phyloP scores from a whole-genome alignment of 169 alveolate genomes.

The Perkinsus marinus region DNA sequence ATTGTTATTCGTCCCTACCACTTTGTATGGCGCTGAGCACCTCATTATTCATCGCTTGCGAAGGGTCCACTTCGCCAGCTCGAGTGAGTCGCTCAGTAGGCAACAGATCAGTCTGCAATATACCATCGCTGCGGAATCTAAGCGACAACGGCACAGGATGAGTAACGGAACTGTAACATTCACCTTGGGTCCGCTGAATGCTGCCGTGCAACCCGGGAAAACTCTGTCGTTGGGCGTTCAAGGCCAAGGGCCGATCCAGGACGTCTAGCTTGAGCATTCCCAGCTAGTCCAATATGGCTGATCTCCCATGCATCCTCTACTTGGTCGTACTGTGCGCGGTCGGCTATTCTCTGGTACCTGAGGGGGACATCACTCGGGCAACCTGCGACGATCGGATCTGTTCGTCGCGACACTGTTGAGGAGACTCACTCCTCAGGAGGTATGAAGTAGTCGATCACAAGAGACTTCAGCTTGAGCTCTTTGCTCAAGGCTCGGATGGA shows the following conservation, averaged over 20 bases:
- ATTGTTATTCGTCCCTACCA: background rate
- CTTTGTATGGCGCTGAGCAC: background rate
- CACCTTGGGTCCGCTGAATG: background rate
- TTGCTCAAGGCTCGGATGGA: constrained; percentile 41
- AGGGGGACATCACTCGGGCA: background rate
- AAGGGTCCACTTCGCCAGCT: background rate
- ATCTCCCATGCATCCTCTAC: constrained; percentile 10
- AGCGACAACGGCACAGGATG: background rate
- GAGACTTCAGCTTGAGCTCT: constrained; percentile 43
- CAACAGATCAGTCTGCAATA: background rate
- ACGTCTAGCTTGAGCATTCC: constrained; percentile 12
- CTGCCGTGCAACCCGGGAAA: constrained; percentile 41
- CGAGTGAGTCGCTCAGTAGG: background rate
- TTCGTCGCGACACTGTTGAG: too few species aligned
- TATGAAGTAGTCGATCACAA: constrained; percentile 45
- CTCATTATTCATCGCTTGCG: background rate
- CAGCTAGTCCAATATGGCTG: constrained; percentile 10
- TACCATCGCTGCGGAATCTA: background rate
- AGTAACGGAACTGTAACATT: background rate
- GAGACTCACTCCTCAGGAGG: constrained; percentile 42
- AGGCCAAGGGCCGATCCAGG: constrained; percentile 48
- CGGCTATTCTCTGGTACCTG: constrained; percentile 3
- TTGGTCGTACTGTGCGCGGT: constrained; percentile 8
- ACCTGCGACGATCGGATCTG: background rate
- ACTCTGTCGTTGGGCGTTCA: constrained; percentile 52